Evolutionary conservation across 306 rosid genomes (phyloP).

Genomic region (Vicia sativa): DNA sequence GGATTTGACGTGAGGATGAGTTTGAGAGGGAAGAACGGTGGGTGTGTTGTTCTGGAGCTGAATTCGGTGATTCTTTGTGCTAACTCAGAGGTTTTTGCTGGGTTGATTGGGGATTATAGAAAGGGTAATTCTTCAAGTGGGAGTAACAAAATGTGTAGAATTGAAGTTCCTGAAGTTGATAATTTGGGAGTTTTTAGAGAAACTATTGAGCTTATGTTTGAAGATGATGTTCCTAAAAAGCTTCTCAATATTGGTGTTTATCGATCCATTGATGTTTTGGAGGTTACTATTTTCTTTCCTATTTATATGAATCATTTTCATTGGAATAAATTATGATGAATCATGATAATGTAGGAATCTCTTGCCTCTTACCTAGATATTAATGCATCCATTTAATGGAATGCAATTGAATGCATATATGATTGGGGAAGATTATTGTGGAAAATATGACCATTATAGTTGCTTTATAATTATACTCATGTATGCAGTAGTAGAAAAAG

Average conservation of each 20-base stretch:
- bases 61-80: slow-evolving; percentile 69
- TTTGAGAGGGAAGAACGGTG: slow-evolving; percentile 82
- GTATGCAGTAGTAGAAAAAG: background rate
- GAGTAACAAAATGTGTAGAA: slow-evolving; percentile 67
- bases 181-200: slow-evolving; percentile 72
- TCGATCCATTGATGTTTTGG: slow-evolving; percentile 79
- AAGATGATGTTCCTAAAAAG: slow-evolving; percentile 59
- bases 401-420: background rate
- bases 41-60: slow-evolving; percentile 74
- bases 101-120: slow-evolving; percentile 54
- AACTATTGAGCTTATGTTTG: slow-evolving; percentile 87
- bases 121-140: slow-evolving; percentile 41
- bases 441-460: background rate
- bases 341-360: background rate
- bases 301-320: background rate
- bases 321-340: background rate
- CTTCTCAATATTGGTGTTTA: slow-evolving; percentile 69
- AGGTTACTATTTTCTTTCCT: slow-evolving; percentile 51
- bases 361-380: background rate
- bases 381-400: background rate
- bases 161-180: slow-evolving; percentile 84
- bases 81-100: slow-evolving; percentile 77
- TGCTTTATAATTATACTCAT: background rate
- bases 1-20: slow-evolving; percentile 79
- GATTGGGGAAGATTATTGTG: background rate